Conservation (phyloP, 129 eudicot genomes). For the Flaveria linearis region DNA sequence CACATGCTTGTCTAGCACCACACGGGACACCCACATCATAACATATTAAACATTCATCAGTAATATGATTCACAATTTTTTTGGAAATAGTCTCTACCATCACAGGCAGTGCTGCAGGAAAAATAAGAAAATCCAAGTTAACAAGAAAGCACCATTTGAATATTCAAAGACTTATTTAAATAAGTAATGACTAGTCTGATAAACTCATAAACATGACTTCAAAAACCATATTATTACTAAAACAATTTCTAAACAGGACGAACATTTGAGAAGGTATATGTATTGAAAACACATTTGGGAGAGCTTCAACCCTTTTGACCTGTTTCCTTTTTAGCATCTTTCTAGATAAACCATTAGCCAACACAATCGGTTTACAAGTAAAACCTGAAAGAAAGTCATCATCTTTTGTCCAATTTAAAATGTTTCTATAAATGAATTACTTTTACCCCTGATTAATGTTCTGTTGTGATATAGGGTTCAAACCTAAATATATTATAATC, state of each 20-base stretch:
- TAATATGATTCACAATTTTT: slow-evolving; percentile 79
- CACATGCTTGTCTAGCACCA: slow-evolving; percentile 88
- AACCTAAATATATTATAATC: neutral
- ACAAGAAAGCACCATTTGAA: neutral
- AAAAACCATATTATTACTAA: neutral
- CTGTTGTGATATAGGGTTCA: neutral
- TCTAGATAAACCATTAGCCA: neutral
- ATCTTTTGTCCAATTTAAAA: neutral
- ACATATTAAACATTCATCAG: slow-evolving; percentile 87
- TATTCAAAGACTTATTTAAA: no score
- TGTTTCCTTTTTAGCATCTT: neutral
- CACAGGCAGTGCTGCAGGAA: slow-evolving; percentile 72
- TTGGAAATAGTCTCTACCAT: slow-evolving; percentile 79
- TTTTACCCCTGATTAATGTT: neutral
- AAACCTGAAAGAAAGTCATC: neutral
- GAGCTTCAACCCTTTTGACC: neutral
- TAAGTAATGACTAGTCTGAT: neutral
- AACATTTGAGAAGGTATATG: neutral
- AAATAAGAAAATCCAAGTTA: slow-evolving; percentile 19
- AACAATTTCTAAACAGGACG: neutral
- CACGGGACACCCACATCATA: slow-evolving; percentile 85
- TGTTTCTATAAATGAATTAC: neutral
- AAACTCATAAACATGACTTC: neutral
- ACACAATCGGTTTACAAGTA: neutral
- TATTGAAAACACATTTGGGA: neutral